phyloP scores from a whole-genome alignment of 257 asterid species.

The Cinchona pubescens region DNA sequence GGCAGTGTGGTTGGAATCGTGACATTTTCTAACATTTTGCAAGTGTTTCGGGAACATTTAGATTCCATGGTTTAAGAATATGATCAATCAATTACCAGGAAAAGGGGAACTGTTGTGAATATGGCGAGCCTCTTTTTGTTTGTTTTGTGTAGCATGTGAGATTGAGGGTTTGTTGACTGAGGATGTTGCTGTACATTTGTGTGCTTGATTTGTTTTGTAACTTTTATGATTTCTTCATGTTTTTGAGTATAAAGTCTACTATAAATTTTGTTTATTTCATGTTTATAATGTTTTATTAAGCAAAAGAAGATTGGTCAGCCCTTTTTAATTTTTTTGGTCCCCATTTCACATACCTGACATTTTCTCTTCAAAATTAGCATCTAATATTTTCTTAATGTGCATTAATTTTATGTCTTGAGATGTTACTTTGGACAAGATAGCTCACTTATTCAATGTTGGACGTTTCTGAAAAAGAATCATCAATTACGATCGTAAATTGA shows the following conservation, averaged over 20 bases:
- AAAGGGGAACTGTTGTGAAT: conserved; percentile 23
- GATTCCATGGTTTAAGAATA: conserved; percentile 35
- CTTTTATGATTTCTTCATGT: background rate
- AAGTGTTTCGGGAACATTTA: conserved; percentile 50
- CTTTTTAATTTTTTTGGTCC: background rate
- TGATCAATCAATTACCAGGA: too few species aligned
- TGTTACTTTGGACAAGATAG: background rate
- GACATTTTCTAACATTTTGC: conserved; percentile 56
- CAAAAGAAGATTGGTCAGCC: background rate
- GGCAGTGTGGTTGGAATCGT: conserved; percentile 69
- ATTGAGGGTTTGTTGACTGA: background rate
- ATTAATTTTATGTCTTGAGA: background rate
- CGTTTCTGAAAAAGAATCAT: background rate
- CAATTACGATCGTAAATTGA: background rate
- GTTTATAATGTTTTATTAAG: background rate
- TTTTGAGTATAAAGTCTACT: background rate
- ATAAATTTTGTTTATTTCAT: too few species aligned
- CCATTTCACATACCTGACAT: background rate
- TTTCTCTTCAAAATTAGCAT: background rate
- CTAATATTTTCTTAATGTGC: background rate
- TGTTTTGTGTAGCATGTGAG: conserved; percentile 9
- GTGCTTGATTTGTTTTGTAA: conserved; percentile 1
- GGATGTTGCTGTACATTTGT: background rate
- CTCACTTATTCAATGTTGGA: background rate
- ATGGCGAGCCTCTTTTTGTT: conserved; percentile 11